Percentiles rank a stretch among this genome's conserved stretches.
Evolutionary conservation across 2,329 filamentous ascomycete species (phyloP).

Genomic region (Ophiostoma tasmaniense): DNA sequence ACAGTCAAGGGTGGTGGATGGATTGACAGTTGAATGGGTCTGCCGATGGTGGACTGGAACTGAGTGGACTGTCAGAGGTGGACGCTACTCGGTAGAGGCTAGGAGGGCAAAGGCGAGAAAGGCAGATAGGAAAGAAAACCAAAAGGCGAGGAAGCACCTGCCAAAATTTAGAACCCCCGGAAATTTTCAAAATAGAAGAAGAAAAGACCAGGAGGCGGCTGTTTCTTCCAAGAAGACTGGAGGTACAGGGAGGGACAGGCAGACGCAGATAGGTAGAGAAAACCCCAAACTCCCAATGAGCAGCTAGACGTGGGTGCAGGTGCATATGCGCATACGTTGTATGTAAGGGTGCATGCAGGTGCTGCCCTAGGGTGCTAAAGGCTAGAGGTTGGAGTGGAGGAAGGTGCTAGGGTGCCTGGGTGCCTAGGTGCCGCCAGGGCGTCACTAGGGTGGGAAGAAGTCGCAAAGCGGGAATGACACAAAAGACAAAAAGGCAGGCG

Average conservation of each 20-base stretch:
- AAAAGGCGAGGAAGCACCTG: neutral
- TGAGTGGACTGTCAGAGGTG: neutral
- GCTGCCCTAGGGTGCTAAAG: neutral
- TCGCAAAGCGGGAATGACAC: too few relatives aligned
- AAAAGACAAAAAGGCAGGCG: neutral
- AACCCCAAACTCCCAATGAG: neutral
- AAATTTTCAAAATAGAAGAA: neutral
- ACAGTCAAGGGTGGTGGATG: neutral
- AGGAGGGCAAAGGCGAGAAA: neutral
- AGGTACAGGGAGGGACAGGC: neutral
- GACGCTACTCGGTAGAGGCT: neutral
- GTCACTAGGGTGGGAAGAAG: too few relatives aligned
- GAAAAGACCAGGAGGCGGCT: neutral
- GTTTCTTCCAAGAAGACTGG: neutral
- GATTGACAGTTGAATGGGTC: neutral
- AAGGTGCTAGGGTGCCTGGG: neutral
- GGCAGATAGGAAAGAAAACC: neutral
- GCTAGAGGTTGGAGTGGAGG: neutral
- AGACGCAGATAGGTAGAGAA: neutral
- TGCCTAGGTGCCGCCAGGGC: neutral
- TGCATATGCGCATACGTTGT: constrained; percentile 4
- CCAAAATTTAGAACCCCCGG: neutral
- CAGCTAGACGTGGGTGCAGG: neutral
- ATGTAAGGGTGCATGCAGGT: constrained; percentile 5
- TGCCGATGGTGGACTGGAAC: constrained; percentile 1